phyloP scores from a whole-genome alignment of 208 protist genomes.

The Crithidia fasciculata region DNA sequence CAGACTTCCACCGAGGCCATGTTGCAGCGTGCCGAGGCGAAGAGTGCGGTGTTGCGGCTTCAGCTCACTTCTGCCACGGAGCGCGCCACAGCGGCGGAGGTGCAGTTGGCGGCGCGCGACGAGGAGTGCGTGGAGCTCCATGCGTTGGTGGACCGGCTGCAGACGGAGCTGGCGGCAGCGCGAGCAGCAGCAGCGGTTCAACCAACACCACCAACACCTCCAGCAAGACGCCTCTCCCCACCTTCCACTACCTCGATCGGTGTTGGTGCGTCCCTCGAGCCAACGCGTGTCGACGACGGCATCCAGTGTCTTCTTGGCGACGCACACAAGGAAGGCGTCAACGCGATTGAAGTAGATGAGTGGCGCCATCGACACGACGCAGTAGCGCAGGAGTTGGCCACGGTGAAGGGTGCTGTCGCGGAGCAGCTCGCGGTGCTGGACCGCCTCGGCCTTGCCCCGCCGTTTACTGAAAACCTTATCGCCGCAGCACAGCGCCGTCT shows the following conservation, averaged over 20 bases:
- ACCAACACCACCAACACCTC: neutral
- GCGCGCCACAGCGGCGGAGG: conserved; percentile 24
- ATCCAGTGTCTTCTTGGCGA: too few species aligned
- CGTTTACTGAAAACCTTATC: conserved; percentile 40
- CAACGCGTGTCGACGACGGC: too few species aligned
- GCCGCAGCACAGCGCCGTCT: conserved; percentile 24
- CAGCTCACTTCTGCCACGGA: conserved; percentile 14
- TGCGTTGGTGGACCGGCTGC: conserved; percentile 42
- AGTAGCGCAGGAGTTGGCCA: conserved; percentile 49
- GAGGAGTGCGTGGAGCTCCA: conserved; percentile 56
- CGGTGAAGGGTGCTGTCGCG: conserved; percentile 49
- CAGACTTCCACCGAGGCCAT: conserved; percentile 18
- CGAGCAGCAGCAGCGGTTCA: neutral
- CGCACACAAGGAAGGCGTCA: too few species aligned
- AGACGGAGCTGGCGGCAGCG: conserved; percentile 24
- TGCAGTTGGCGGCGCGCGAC: conserved; percentile 15
- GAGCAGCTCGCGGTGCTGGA: conserved; percentile 74
- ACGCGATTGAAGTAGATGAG: neutral
- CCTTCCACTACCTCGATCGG: too few species aligned
- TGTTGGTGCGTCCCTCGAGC: too few species aligned
- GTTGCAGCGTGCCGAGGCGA: conserved; percentile 13
- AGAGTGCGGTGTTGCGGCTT: conserved; percentile 17
- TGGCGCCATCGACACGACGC: conserved; percentile 34
- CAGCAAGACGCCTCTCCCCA: too few species aligned
- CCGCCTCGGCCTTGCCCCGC: conserved; percentile 56